Conservation (phyloP, 345 rosid genomes). For the Microthlaspi erraticum region DNA sequence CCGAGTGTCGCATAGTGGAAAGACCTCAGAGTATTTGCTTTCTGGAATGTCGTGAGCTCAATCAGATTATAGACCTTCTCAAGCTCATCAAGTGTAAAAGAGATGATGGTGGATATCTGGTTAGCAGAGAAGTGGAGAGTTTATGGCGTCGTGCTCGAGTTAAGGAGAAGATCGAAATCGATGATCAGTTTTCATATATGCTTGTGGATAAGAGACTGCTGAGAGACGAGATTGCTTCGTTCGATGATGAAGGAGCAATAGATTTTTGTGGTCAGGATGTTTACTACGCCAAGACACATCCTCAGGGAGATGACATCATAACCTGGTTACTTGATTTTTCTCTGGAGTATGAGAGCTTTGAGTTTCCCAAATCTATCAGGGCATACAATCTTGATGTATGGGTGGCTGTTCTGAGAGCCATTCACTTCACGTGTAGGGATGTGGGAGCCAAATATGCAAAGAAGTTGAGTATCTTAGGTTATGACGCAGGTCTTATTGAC, state of each 20-base stretch:
- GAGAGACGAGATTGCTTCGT: background rate
- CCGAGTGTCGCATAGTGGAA: background rate
- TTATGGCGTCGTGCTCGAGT: background rate
- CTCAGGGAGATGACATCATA: constrained; percentile 35
- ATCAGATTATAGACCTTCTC: constrained; percentile 11
- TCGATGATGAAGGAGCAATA: constrained; percentile 13
- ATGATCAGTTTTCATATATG: constrained; percentile 11
- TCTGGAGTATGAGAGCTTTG: background rate
- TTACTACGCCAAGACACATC: constrained; percentile 24
- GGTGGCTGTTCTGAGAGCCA: constrained; percentile 29
- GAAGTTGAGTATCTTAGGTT: background rate
- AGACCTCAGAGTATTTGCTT: constrained; percentile 42
- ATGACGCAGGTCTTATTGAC: background rate
- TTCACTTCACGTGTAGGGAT: constrained; percentile 19
- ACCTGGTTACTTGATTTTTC: constrained; percentile 22
- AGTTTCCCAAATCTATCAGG: constrained; percentile 15
- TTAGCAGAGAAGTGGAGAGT: constrained; percentile 30
- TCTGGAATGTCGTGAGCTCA: constrained; percentile 24
- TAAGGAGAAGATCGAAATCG: constrained; percentile 33
- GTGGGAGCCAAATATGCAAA: constrained; percentile 20
- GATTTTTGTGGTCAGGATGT: background rate
- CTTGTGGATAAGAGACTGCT: constrained; percentile 37
- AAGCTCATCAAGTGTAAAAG: constrained; percentile 7
- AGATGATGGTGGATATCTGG: constrained; percentile 21
- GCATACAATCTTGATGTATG: constrained; percentile 14